Evolutionary conservation across 2,329 filamentous ascomycete species (phyloP).

Genomic region (Neopestalotiopsis sp.): DNA sequence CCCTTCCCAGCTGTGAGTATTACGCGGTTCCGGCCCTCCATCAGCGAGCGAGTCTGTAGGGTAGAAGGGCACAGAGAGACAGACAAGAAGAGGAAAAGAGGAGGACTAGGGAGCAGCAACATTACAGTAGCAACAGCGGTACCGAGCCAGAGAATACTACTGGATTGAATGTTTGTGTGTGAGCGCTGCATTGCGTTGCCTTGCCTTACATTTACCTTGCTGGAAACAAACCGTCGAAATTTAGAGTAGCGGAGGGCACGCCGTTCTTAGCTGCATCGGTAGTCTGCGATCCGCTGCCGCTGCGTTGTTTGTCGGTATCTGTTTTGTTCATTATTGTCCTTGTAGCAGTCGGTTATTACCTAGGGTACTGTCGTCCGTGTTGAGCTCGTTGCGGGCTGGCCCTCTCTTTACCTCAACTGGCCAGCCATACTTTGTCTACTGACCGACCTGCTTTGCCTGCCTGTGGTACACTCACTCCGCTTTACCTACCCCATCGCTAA

Average conservation of each 20-base stretch:
- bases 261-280: background rate
- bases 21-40: conserved; percentile 16
- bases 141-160: background rate
- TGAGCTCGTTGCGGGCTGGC: background rate
- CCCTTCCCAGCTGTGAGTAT: conserved; percentile 6
- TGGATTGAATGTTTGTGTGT: background rate
- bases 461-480: background rate
- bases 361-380: background rate
- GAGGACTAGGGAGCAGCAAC: background rate
- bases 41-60: background rate
- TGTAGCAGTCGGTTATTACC: background rate
- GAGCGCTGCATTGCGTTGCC: background rate
- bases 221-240: background rate
- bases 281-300: background rate
- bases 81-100: conserved; percentile 1
- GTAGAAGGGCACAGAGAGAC: background rate
- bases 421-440: background rate
- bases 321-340: background rate
- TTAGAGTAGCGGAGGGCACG: background rate
- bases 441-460: background rate
- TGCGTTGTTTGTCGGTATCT: background rate
- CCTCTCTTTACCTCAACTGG: background rate
- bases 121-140: background rate
- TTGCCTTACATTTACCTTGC: background rate
- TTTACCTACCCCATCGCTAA: conserved; percentile 8